These are phyloP conservation scores for Jaltomata sinuosa DNA, from an alignment of 257 asterid genomes.

Conservation along the genomic window DNA sequence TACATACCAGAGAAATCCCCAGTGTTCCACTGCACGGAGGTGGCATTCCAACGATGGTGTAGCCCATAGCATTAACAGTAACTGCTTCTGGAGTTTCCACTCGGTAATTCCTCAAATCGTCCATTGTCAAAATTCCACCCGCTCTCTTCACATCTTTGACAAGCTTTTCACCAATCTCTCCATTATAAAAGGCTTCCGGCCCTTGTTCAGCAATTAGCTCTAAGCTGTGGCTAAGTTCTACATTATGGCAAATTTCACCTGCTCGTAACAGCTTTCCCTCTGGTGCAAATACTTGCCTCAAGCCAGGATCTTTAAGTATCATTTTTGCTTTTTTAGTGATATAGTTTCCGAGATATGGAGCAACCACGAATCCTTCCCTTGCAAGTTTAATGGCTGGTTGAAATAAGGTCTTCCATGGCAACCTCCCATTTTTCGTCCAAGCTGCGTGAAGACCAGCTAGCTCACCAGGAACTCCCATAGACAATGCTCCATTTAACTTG, in stretches of 20 bases:
- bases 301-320: slow-evolving; percentile 56
- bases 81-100: slow-evolving; percentile 50
- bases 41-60: slow-evolving; percentile 79
- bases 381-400: slow-evolving; percentile 74
- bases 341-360: slow-evolving; percentile 42
- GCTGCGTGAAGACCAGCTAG: slow-evolving; percentile 81
- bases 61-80: slow-evolving; percentile 56
- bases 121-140: slow-evolving; percentile 81
- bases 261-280: slow-evolving; percentile 49
- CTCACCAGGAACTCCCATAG: slow-evolving; percentile 93
- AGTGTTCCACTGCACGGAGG: slow-evolving; percentile 91
- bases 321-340: slow-evolving; percentile 15
- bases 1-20: slow-evolving; percentile 71
- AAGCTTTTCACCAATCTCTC: slow-evolving; percentile 57
- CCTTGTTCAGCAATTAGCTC: slow-evolving; percentile 68
- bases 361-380: slow-evolving; percentile 60
- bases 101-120: slow-evolving; percentile 57
- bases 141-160: slow-evolving; percentile 55
- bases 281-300: slow-evolving; percentile 60
- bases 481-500: slow-evolving; percentile 49
- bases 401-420: slow-evolving; percentile 67
- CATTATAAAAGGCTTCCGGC: slow-evolving; percentile 59
- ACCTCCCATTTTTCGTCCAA: slow-evolving; percentile 60
- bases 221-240: slow-evolving; percentile 66
- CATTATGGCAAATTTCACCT: slow-evolving; percentile 69